Evolutionary conservation across 2,329 filamentous ascomycete genomes (phyloP), one percentile per base, ranked within the genome.

Genomic region (Paecilomyces fulvus): DNA sequence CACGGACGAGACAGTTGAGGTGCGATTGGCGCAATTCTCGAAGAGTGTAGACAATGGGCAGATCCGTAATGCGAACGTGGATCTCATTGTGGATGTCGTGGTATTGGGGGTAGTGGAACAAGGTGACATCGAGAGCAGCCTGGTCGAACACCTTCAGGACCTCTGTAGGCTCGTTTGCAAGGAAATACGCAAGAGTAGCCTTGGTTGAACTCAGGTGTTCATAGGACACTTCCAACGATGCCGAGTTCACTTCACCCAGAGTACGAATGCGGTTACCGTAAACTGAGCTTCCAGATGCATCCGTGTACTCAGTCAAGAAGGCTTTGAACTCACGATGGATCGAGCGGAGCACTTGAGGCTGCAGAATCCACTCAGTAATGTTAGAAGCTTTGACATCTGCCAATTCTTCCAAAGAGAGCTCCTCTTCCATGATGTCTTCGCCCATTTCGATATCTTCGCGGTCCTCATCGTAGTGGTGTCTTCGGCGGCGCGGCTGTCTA

Each of bases 11-110:
- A 66, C 92, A 96, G 79, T 99, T 99, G 58, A 99, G 82, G 69
- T 99, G 95, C 3, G 88, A 90, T 75, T 99, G 94, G 59, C 94
- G 90, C 49, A 99, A 82, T 72, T 99, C 92, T 52, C 94, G 90
- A 52, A 99, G 83, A 1, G 94, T 99, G 74, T 96, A 96, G 67
- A 92, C 89, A 30, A 96, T 89, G 3, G 94, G 95, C 14, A 99
- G 80, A 65, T 97, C 92, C 21, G 91, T 92, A 68, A 99, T 95
- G 59, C 94, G 91, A 55, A 99, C 92, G 70, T 99, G 94, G 54
- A 99, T 96, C 73, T 99, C 94, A 28, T 91, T 89, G 73, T 97
- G 94, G 65, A 99, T 99, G 60, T 91, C 89, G 71, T 96, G 91
- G 72, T 99, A 99, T 72, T 97, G 92, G 1, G 92, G 92, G 74